These are phyloP conservation scores for Colletotrichum sp. DNA, from an alignment of 2,329 filamentous ascomycete species.

Conservation along the genomic window DNA sequence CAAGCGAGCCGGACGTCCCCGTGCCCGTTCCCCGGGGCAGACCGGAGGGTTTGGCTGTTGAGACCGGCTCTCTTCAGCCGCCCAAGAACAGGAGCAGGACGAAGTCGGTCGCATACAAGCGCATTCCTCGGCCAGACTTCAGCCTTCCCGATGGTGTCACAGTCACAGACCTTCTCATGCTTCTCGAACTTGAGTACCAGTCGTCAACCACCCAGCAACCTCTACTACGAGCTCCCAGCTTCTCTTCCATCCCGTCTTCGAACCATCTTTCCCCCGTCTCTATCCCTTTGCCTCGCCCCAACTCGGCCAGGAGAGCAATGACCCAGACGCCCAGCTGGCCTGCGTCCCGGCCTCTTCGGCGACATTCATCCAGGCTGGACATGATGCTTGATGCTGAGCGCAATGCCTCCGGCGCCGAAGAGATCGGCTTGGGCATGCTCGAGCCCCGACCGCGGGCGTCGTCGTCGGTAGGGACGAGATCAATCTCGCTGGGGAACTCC, in stretches of 20 bases:
- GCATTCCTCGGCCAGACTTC: conserved; percentile 12
- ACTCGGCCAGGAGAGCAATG: background rate
- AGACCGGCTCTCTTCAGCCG: background rate
- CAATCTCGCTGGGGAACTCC: background rate
- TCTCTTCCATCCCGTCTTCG: background rate
- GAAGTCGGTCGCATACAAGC: conserved; percentile 2
- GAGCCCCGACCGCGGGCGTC: conserved; percentile 5
- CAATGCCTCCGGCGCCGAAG: background rate
- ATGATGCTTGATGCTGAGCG: conserved; percentile 14
- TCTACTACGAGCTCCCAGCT: background rate
- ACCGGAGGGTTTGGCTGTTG: background rate
- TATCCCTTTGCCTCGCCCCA: background rate
- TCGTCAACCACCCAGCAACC: background rate
- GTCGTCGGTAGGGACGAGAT: background rate
- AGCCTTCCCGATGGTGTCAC: conserved; percentile 5
- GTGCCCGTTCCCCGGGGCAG: background rate
- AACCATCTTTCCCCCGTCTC: background rate
- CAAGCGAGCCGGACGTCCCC: background rate
- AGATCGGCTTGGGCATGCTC: conserved; percentile 13
- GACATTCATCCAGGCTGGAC: conserved; percentile 1
- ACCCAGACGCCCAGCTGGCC: background rate
- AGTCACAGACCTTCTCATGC: conserved; percentile 10
- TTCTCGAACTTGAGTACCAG: conserved; percentile 10
- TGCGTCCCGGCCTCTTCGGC: background rate
- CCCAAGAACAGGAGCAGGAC: background rate